phyloP scores from a whole-genome alignment of 176 grass and related monocot genomes.

The Bonia amplexicaulis region DNA sequence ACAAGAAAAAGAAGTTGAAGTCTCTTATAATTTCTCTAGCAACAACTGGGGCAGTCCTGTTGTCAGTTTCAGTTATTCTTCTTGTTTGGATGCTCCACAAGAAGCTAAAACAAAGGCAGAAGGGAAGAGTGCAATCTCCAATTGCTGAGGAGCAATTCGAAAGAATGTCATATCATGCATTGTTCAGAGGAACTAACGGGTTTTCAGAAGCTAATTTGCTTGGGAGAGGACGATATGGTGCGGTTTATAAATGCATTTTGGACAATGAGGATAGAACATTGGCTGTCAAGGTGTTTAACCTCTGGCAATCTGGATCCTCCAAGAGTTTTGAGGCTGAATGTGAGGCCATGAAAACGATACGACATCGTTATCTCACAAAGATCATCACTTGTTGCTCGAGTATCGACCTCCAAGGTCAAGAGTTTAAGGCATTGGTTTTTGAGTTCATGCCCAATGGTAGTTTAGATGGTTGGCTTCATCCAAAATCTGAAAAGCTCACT shows the following conservation, averaged over 20 bases:
- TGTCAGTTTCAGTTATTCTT: not conserved
- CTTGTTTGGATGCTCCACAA: not conserved
- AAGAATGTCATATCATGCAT: not conserved
- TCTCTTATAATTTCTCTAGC: not conserved
- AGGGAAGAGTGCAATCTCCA: not conserved
- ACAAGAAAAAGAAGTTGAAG: not conserved
- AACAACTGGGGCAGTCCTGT: not conserved
- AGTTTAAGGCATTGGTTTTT: slow-evolving; percentile 37
- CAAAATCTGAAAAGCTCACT: not conserved
- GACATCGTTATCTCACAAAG: slow-evolving; percentile 26
- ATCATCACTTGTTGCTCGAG: slow-evolving; percentile 35
- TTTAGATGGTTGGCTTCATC: slow-evolving; percentile 23
- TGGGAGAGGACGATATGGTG: slow-evolving; percentile 17
- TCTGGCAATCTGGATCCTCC: not conserved
- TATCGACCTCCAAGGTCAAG: not conserved
- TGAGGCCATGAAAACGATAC: no score
- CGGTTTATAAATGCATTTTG: slow-evolving; percentile 23
- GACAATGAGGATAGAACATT: not conserved
- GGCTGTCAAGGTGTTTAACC: slow-evolving; percentile 37
- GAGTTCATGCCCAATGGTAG: slow-evolving; percentile 41
- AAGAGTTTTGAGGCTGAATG: no score
- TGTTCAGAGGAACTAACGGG: slow-evolving; percentile 7
- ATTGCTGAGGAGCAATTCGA: not conserved
- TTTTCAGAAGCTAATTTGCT: slow-evolving; percentile 18
- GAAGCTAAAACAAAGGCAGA: not conserved